Evolutionary conservation across 176 grass and related monocot species (phyloP).

Genomic region (Carex cristatella): DNA sequence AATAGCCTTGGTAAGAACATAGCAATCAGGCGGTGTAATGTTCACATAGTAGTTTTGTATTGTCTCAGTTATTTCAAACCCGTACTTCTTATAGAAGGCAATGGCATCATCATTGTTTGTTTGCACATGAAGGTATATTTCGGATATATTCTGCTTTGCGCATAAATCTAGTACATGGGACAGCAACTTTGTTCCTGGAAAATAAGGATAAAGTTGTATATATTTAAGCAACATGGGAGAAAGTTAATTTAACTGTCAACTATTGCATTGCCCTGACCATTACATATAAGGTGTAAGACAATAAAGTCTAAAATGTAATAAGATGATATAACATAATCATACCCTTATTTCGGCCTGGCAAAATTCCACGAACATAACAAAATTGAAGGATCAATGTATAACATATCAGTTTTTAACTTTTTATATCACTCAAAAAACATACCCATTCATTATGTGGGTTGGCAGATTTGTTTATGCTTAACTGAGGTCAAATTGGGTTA

Average conservation of each 20-base stretch:
- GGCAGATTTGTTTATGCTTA: neutral
- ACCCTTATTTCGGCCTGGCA: neutral
- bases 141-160: slow-evolving; percentile 65
- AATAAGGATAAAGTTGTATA: slow-evolving; percentile 14
- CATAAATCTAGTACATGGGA: slow-evolving; percentile 75
- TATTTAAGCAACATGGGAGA: neutral
- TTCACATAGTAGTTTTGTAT: slow-evolving; percentile 91
- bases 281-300: neutral
- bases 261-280: neutral
- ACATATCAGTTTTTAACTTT: neutral
- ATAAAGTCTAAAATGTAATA: neutral
- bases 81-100: slow-evolving; percentile 92
- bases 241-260: neutral
- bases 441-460: neutral
- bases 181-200: slow-evolving; percentile 72
- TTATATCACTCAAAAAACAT: neutral
- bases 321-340: neutral
- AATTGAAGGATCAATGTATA: neutral
- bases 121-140: slow-evolving; percentile 97
- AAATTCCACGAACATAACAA: neutral
- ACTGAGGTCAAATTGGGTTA: neutral
- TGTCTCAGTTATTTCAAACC: slow-evolving; percentile 92
- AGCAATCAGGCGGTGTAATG: slow-evolving; percentile 93
- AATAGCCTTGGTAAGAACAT: slow-evolving; percentile 72
- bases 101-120: slow-evolving; percentile 93